phyloP scores from a whole-genome alignment of 495 filamentous ascomycete species.

The Penicillium odoratum region DNA sequence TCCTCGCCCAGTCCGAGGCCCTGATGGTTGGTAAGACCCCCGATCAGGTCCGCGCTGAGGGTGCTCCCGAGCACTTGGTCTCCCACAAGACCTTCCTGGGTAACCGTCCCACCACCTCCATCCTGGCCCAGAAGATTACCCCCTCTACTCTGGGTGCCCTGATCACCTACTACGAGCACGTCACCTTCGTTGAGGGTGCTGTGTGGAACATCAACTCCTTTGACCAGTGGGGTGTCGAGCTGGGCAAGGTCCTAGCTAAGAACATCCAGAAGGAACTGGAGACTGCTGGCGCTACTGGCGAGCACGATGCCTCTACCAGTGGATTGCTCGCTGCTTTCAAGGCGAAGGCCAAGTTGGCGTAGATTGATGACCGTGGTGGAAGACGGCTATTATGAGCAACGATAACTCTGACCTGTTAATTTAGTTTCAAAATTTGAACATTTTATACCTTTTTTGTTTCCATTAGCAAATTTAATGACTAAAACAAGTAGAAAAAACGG shows the following conservation, averaged over 20 bases:
- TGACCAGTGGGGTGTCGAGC: conserved; percentile 98
- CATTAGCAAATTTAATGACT: not conserved
- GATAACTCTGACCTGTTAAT: conserved; percentile 20
- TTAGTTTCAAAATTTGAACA: conserved; percentile 6
- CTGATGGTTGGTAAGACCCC: conserved; percentile 97
- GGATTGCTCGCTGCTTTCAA: conserved; percentile 88
- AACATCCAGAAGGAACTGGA: conserved; percentile 82
- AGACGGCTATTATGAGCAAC: conserved; percentile 29
- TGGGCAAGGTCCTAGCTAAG: conserved; percentile 95
- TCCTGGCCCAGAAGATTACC: conserved; percentile 92
- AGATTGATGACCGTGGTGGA: conserved; percentile 18
- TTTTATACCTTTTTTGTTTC: not conserved
- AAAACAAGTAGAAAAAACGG: not conserved
- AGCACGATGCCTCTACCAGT: conserved; percentile 83
- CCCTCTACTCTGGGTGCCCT: conserved; percentile 89
- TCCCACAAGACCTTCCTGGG: conserved; percentile 99
- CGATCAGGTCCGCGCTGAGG: conserved; percentile 86
- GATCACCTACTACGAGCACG: conserved; percentile 98
- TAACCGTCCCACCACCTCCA: conserved; percentile 93
- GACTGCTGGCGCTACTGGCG: conserved; percentile 61
- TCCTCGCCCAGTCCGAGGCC: conserved; percentile 95
- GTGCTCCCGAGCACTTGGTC: conserved; percentile 77
- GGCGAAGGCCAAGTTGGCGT: conserved; percentile 58
- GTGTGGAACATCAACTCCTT: conserved; percentile 99
- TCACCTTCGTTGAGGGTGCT: conserved; percentile 96